Percentiles rank a stretch among this genome's conserved stretches.
These are phyloP conservation scores for Lachnellula arida DNA, from an alignment of 2,329 filamentous ascomycete genomes.

Conservation along the genomic window DNA sequence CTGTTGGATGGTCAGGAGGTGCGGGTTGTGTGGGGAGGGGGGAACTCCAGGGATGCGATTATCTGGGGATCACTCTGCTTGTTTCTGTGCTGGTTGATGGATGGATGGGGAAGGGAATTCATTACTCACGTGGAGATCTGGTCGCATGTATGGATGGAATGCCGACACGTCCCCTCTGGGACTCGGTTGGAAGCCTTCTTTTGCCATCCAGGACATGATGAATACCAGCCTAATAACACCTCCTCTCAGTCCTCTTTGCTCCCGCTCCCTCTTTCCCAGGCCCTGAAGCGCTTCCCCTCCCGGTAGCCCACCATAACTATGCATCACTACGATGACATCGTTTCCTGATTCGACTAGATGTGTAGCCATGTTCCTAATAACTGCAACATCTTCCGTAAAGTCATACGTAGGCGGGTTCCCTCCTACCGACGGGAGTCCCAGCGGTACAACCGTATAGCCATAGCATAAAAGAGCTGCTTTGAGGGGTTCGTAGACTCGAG, in stretches of 20 bases:
- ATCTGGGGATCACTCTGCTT: neutral
- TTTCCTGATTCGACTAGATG: slow-evolving; percentile 32
- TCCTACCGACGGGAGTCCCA: slow-evolving; percentile 35
- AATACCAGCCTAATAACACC: slow-evolving; percentile 34
- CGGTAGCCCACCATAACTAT: slow-evolving; percentile 24
- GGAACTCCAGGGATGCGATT: neutral
- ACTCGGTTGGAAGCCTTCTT: slow-evolving; percentile 15
- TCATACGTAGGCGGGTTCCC: slow-evolving; percentile 30
- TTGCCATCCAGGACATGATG: slow-evolving; percentile 35
- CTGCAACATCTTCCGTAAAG: slow-evolving; percentile 37
- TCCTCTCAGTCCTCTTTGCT: slow-evolving; percentile 16
- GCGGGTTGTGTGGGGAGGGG: slow-evolving; percentile 23
- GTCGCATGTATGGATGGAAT: slow-evolving; percentile 33
- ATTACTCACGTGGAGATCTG: slow-evolving; percentile 31
- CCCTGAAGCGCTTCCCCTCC: slow-evolving; percentile 25
- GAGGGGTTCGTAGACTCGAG: slow-evolving; percentile 35
- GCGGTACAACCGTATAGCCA: slow-evolving; percentile 29
- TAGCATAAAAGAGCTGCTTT: slow-evolving; percentile 30
- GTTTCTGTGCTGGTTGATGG: neutral
- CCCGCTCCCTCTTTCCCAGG: slow-evolving; percentile 22
- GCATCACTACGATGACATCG: slow-evolving; percentile 26
- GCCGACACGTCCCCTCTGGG: slow-evolving; percentile 22
- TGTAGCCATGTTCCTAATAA: slow-evolving; percentile 31
- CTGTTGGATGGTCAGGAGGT: slow-evolving; percentile 13
- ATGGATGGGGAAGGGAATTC: slow-evolving; percentile 3